Evolutionary conservation across 805 yeast genomes (phyloP).

Genomic region (Yamadazyma sp.): DNA sequence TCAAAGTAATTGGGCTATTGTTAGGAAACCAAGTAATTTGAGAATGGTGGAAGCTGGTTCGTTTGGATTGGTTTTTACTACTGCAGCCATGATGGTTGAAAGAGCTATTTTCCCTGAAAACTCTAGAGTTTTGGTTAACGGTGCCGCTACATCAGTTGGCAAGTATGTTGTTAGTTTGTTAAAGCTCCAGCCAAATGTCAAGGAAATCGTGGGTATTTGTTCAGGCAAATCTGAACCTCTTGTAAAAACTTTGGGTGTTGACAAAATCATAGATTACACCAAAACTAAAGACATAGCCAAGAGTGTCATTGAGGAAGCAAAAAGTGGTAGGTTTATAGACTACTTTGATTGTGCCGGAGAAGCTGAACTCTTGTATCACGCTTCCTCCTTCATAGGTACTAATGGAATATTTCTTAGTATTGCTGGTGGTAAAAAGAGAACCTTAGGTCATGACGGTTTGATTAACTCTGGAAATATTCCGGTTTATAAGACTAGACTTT

Average conservation of each 20-base stretch:
- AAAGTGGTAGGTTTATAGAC: conserved; percentile 49
- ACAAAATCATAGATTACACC: conserved; percentile 56
- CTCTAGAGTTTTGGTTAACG: conserved; percentile 60
- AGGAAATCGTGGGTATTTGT: conserved; percentile 56
- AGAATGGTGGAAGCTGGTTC: conserved; percentile 61
- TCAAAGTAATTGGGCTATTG: conserved; percentile 5
- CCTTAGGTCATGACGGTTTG: not conserved
- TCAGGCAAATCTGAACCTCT: conserved; percentile 47
- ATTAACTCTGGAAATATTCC: conserved; percentile 1
- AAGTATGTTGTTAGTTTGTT: conserved; percentile 55
- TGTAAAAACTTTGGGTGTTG: conserved; percentile 56
- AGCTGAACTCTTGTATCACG: conserved; percentile 44
- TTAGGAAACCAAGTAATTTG: conserved; percentile 45
- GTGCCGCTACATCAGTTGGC: conserved; percentile 76
- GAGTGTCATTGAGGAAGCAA: conserved; percentile 35
- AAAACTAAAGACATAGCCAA: conserved; percentile 34
- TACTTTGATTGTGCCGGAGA: conserved; percentile 70
- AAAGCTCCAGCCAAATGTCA: conserved; percentile 39
- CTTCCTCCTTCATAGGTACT: conserved; percentile 41
- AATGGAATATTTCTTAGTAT: conserved; percentile 54
- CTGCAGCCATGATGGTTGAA: conserved; percentile 51
- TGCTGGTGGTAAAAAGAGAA: conserved; percentile 51
- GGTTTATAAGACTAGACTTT: conserved; percentile 2
- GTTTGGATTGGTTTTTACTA: conserved; percentile 61
- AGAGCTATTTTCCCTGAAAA: conserved; percentile 33